These are phyloP conservation scores for Zasmidium angulare DNA, from an alignment of 2,329 filamentous ascomycete species.

Conservation along the genomic window DNA sequence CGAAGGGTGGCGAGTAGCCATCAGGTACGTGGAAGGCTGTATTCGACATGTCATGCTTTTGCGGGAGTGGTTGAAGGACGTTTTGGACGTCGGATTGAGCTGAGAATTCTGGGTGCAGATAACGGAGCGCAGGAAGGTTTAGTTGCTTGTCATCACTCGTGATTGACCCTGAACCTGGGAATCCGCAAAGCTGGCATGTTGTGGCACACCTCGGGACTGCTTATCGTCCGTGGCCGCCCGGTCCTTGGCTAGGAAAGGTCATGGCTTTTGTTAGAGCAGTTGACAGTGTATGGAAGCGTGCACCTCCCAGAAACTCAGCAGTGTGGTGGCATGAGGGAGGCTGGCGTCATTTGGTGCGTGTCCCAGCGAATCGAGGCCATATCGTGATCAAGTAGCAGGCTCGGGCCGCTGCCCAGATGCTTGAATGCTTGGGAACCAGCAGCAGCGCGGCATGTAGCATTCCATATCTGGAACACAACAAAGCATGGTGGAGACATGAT, in stretches of 20 bases:
- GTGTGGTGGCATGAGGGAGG: not conserved
- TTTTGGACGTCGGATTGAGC: not conserved
- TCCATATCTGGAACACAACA: too few species aligned
- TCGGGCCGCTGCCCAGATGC: not conserved
- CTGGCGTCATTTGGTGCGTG: not conserved
- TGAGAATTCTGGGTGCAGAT: not conserved
- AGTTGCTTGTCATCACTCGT: constrained; percentile 4
- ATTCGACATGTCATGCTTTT: constrained; percentile 6
- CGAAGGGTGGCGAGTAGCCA: constrained; percentile 22
- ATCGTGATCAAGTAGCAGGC: not conserved
- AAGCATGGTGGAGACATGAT: too few species aligned
- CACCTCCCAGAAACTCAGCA: not conserved
- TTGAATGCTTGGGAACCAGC: not conserved
- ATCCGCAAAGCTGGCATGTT: not conserved
- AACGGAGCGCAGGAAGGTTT: not conserved
- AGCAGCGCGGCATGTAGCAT: not conserved
- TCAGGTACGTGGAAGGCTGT: constrained; percentile 15
- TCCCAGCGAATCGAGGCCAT: not conserved
- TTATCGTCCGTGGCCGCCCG: not conserved
- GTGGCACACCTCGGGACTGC: not conserved
- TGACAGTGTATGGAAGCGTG: not conserved
- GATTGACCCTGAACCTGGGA: constrained; percentile 5
- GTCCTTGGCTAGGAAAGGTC: not conserved
- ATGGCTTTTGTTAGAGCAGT: not conserved
- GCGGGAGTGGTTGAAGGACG: not conserved